Percentiles rank a stretch among this genome's conserved stretches.
phyloP scores from a whole-genome alignment of 2,329 filamentous ascomycete genomes.

The Diaporthe australafricana region DNA sequence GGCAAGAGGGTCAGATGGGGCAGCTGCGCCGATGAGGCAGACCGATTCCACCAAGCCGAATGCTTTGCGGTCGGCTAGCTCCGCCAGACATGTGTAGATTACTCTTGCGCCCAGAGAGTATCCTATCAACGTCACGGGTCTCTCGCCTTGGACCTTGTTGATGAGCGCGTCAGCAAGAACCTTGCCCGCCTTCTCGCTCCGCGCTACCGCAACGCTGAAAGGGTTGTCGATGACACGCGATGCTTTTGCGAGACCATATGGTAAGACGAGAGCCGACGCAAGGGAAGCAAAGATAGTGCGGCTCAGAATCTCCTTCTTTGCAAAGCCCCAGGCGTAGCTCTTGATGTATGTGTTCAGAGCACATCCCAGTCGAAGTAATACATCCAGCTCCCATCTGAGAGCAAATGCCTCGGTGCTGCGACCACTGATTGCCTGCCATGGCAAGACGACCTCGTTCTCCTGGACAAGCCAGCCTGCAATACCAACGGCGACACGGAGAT shows the following conservation, averaged over 20 bases:
- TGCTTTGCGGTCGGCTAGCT: conserved; percentile 79
- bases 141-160: conserved; percentile 84
- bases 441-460: conserved; percentile 79
- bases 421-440: conserved; percentile 80
- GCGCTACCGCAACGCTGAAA: conserved; percentile 79
- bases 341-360: conserved; percentile 78
- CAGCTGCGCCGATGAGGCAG: conserved; percentile 84
- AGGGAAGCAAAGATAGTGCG: conserved; percentile 77
- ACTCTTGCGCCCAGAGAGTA: conserved; percentile 86
- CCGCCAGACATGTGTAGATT: conserved; percentile 84
- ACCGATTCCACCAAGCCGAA: conserved; percentile 89
- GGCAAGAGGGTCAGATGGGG: conserved; percentile 76
- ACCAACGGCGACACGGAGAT: conserved; percentile 84
- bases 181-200: conserved; percentile 83
- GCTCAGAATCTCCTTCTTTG: conserved; percentile 81
- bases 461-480: conserved; percentile 87
- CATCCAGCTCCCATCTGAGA: conserved; percentile 83
- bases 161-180: conserved; percentile 86
- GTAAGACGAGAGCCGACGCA: conserved; percentile 75
- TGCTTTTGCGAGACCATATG: conserved; percentile 74
- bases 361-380: conserved; percentile 80
- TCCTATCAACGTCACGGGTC: conserved; percentile 83
- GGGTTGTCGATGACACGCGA: conserved; percentile 83
- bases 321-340: conserved; percentile 79
- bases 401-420: conserved; percentile 82